Percentiles rank a stretch among this genome's conserved stretches.
These are phyloP conservation scores for Penicillium sp. DNA, from an alignment of 2,329 filamentous ascomycete genomes.

Conservation along the genomic window DNA sequence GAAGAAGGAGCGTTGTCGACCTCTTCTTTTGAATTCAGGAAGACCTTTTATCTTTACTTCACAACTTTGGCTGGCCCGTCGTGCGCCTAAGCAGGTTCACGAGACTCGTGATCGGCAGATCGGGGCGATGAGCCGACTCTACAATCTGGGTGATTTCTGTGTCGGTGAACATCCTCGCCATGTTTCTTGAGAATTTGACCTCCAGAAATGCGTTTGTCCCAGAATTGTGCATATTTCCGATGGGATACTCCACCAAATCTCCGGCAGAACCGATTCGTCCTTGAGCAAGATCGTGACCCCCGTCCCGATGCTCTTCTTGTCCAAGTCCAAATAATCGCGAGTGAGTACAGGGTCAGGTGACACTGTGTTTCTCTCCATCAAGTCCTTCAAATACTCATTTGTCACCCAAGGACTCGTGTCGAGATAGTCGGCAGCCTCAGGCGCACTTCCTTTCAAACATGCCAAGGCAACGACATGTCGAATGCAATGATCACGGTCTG, in stretches of 20 bases:
- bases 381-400: conserved; percentile 17
- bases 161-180: conserved; percentile 21
- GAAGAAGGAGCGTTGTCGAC: conserved; percentile 10
- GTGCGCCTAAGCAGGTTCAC: conserved; percentile 19
- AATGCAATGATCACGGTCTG: conserved; percentile 42
- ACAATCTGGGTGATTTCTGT: conserved; percentile 14
- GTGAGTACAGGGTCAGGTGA: conserved; percentile 31
- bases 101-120: conserved; percentile 16
- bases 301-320: conserved; percentile 29
- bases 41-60: not conserved
- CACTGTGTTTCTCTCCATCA: conserved; percentile 31
- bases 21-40: no score
- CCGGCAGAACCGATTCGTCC: conserved; percentile 26
- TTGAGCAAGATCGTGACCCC: conserved; percentile 29
- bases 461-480: conserved; percentile 37
- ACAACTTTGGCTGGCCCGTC: conserved; percentile 9
- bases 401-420: conserved; percentile 30
- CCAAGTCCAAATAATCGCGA: conserved; percentile 31
- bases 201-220: conserved; percentile 11
- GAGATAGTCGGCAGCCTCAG: conserved; percentile 30
- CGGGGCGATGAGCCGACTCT: conserved; percentile 12
- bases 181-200: conserved; percentile 21
- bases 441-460: conserved; percentile 32
- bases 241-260: conserved; percentile 40
- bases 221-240: conserved; percentile 21